Evolutionary conservation across 1,284 basidiomycete species (phyloP).

Genomic region (Trichosporon coremiiforme): DNA sequence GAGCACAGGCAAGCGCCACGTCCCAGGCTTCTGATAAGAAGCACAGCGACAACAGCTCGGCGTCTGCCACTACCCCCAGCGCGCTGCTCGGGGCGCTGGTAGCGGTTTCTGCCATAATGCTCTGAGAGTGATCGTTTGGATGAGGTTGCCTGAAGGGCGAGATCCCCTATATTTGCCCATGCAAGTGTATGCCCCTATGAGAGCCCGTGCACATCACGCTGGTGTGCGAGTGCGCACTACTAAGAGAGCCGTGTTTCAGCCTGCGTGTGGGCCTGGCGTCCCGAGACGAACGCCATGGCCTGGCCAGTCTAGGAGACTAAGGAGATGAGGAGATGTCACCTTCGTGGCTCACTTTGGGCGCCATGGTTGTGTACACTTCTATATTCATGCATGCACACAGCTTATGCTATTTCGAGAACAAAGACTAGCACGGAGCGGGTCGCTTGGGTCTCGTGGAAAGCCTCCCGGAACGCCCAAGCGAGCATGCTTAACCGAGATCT

Average conservation of each 20-base stretch:
- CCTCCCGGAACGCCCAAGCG: too few species aligned
- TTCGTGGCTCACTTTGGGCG: neutral
- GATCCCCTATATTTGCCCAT: too few species aligned
- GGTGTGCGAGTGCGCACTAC: neutral
- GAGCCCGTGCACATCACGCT: neutral
- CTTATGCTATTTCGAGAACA: neutral
- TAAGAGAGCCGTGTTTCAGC: slow-evolving; percentile 1
- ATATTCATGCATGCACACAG: neutral
- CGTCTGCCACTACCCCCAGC: too few species aligned
- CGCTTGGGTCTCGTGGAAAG: too few species aligned
- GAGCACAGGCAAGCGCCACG: too few species aligned
- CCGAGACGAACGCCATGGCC: neutral
- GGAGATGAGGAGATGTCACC: neutral
- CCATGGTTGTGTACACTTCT: neutral
- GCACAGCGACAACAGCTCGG: too few species aligned
- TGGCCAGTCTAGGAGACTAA: neutral
- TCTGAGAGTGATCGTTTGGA: too few species aligned
- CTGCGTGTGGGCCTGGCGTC: neutral
- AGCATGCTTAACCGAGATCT: too few species aligned
- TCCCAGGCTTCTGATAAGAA: too few species aligned
- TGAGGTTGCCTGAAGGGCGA: too few species aligned
- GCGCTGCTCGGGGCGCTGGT: too few species aligned
- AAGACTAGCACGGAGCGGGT: neutral
- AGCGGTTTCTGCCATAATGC: too few species aligned
- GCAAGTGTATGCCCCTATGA: neutral